Evolutionary conservation across 495 filamentous ascomycete genomes (phyloP), one percentile per base, ranked within the genome.

Genomic region (Talaromyces trachyspermus): DNA sequence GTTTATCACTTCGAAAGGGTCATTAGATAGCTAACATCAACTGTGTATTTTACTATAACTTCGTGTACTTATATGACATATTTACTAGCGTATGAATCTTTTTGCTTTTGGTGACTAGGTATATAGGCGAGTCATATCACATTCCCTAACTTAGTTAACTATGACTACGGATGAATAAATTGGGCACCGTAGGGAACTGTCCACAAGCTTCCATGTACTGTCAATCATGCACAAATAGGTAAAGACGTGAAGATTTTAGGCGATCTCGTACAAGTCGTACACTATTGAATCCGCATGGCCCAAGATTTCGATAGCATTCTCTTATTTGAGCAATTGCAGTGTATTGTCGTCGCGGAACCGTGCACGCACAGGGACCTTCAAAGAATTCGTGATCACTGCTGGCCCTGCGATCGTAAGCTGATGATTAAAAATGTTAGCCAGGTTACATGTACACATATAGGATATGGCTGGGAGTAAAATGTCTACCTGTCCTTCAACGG

Each of bases 401-500:
- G 68, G 70, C 7, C 70, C 70, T 43, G 62, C 47, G 2, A 71
- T 62, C 15, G 58, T 58, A 41, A 73, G 57, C 66, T 73, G 51
- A 24, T 44, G n/a, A 30, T 30, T 30, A 27, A 33, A 6, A 15
- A 18, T 41, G 12, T 45, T 45, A 45, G 42, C 14, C 15, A 9
- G 1, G 29, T 1, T 2, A 32, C 10, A 1, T 33, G 56, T 19
- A 60, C 45, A 20, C 45, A 19, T 2, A 14, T 12, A 18, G 41
- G 25, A 22, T 2, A 14, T 14, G 12, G 20, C 17, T 44, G 48
- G 26, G 12, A 47, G 10, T 48, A 18, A 40, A 33, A 45, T 24
- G 11, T 25, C 46, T 23, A 84, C 81, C 74, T 85, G 74, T 49
- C 88, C 88, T 35, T 70, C 68, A 27, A 71, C 67, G 49, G 43